Evolutionary conservation across 257 asterid species (phyloP), one percentile per base, ranked within the genome.

Genomic region (Solanum pimpinellifolium): DNA sequence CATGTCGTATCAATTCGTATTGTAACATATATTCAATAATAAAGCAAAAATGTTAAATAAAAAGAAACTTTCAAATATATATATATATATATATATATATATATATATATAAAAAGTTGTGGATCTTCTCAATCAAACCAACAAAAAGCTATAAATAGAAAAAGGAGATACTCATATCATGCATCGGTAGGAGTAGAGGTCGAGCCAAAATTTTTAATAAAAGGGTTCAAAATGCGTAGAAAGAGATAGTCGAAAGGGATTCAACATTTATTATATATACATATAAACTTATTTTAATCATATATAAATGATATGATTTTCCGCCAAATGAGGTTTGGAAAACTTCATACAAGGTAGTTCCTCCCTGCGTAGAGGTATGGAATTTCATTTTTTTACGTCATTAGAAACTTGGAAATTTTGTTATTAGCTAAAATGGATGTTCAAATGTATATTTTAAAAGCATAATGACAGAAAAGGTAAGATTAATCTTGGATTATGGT

Each of bases 161-260:
- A 56, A 56, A 56, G 25, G 65, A 56, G 11, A 56, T 56, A 20
- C 5, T 35, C 39, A 5, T 35, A 5, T 35, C 7, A 35, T 35
- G 6, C 39, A 35, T 35, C 0, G 37, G 0, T 35, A 35, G 39
- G 5, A 35, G 39, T 5, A 35, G 39, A 35, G 1, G 6, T 0
- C 0, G 39, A 35, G 39, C 1, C 39, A 35, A 6, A 35, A 35
- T 5, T 35, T 35, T 35, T 5, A 35, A 5, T 35, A 5, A 35
- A 35, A 1, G 7, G 7, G 0, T 35, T 35, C 7, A 35, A 35
- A 35, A 35, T 35, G 6, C 5, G 39, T 35, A 1, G 7, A 35
- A 35, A 35, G 0, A 35, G 39, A 35, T 35, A 5, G 1, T 1
- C 7, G 5, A 35, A 5, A 1, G 7, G 7, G 7, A 1, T 35